phyloP scores from a whole-genome alignment of 2,329 filamentous ascomycete species.

The Venturia pyrina region DNA sequence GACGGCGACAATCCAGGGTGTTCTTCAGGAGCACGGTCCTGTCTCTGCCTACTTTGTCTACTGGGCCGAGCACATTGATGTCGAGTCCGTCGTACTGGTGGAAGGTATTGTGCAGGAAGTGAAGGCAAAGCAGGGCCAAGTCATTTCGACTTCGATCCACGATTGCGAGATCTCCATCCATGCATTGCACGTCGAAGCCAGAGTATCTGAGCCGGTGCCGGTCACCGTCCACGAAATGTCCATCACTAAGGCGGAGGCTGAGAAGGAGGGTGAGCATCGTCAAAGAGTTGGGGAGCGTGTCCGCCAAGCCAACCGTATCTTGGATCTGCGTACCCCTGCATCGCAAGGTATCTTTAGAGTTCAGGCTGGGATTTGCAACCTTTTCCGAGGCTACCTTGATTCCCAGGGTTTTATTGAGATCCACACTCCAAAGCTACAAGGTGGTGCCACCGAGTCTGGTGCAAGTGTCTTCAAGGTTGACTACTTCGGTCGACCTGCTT shows the following conservation, averaged over 20 bases:
- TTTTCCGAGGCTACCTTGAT: constrained; percentile 70
- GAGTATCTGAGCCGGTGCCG: constrained; percentile 51
- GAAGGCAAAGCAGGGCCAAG: constrained; percentile 51
- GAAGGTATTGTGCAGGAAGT: constrained; percentile 64
- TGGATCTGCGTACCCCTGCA: constrained; percentile 76
- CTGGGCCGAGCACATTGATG: constrained; percentile 74
- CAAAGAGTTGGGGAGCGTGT: constrained; percentile 61
- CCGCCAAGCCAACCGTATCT: constrained; percentile 66
- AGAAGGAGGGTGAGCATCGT: constrained; percentile 45
- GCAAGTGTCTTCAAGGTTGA: constrained; percentile 85
- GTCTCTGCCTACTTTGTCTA: constrained; percentile 68
- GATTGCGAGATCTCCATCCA: constrained; percentile 66
- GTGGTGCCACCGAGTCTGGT: constrained; percentile 81
- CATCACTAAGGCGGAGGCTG: constrained; percentile 46
- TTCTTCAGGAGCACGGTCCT: constrained; percentile 54
- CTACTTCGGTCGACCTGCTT: constrained; percentile 81
- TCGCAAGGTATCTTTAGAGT: constrained; percentile 84
- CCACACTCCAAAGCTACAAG: constrained; percentile 85
- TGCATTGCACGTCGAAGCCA: constrained; percentile 51
- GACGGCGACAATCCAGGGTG: constrained; percentile 73
- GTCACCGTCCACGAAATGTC: constrained; percentile 64
- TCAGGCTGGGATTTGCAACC: constrained; percentile 67
- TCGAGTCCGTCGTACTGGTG: constrained; percentile 70
- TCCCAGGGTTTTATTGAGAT: constrained; percentile 79
- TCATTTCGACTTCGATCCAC: constrained; percentile 67